A percentile compares a stretch with the other conserved stretches of the same genome.
Conservation (phyloP, 1,284 basidiomycete genomes). For the Kwoniella shivajii region DNA sequence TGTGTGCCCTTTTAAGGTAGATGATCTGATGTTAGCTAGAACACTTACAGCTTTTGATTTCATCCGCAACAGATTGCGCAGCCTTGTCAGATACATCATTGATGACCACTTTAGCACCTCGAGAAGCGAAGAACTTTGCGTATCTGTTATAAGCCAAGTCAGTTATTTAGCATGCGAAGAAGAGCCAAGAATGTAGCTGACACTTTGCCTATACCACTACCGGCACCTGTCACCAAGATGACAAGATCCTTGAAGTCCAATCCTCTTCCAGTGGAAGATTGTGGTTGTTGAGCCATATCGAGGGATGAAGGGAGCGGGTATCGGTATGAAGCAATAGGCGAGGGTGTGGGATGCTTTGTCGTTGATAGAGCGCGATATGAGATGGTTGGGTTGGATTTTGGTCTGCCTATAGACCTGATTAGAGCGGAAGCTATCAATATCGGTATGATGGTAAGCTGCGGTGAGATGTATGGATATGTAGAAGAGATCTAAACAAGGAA, state of each 20-base stretch:
- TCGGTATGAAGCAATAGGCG: background rate
- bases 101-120: conserved; percentile 92
- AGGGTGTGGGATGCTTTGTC: background rate
- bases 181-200: conserved; percentile 56
- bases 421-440: background rate
- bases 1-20: background rate
- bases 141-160: conserved; percentile 63
- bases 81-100: conserved; percentile 90
- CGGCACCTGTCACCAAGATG: conserved; percentile 92
- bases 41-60: conserved; percentile 77
- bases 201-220: conserved; percentile 90
- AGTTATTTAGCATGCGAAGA: background rate
- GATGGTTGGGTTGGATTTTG: background rate
- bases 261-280: background rate
- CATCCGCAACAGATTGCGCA: conserved; percentile 89
- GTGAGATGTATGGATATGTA: background rate
- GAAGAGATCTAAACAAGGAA: too few species aligned
- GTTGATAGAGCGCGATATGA: background rate
- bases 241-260: conserved; percentile 82
- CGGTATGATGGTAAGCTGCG: background rate
- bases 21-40: background rate
- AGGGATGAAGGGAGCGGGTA: background rate
- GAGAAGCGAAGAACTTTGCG: conserved; percentile 82
- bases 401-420: background rate
- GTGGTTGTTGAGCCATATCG: conserved; percentile 15